phyloP scores from a whole-genome alignment of 495 filamentous ascomycete species.

The Penicillium bovifimosum region DNA sequence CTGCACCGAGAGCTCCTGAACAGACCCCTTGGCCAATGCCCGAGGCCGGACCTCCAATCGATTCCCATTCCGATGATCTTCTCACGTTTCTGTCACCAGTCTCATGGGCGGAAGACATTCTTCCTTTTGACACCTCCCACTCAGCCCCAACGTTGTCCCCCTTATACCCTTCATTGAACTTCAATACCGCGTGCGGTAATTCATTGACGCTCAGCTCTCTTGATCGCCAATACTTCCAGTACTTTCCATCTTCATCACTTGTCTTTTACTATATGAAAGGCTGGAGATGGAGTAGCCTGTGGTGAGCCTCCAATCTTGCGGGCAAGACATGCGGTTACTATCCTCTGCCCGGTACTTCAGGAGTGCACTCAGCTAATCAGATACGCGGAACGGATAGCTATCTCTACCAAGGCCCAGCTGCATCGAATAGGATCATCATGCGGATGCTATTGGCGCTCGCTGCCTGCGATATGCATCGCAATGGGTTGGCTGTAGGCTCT shows the following conservation, averaged over 20 bases:
- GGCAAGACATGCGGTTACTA: not conserved
- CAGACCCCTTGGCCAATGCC: slow-evolving; percentile 9
- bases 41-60: slow-evolving; percentile 12
- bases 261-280: slow-evolving; percentile 42
- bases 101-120: slow-evolving; percentile 17
- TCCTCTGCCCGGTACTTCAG: not conserved
- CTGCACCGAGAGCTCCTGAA: slow-evolving; percentile 13
- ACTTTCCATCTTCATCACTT: slow-evolving; percentile 38
- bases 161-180: slow-evolving; percentile 25
- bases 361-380: not conserved
- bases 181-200: slow-evolving; percentile 31
- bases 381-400: slow-evolving; percentile 1
- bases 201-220: slow-evolving; percentile 32
- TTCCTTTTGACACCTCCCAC: slow-evolving; percentile 1
- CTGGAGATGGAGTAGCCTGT: slow-evolving; percentile 40
- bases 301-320: slow-evolving; percentile 8
- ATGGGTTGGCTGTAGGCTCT: slow-evolving; percentile 25
- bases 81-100: slow-evolving; percentile 12
- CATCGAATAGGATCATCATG: slow-evolving; percentile 39
- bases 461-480: slow-evolving; percentile 40
- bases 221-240: slow-evolving; percentile 39
- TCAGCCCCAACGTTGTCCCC: slow-evolving; percentile 12
- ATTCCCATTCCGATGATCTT: slow-evolving; percentile 8
- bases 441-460: slow-evolving; percentile 40
- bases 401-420: slow-evolving; percentile 35